A percentile compares a stretch with the other conserved stretches of the same genome.
phyloP scores from a whole-genome alignment of 345 rosid species.

The Garcia nutans region DNA sequence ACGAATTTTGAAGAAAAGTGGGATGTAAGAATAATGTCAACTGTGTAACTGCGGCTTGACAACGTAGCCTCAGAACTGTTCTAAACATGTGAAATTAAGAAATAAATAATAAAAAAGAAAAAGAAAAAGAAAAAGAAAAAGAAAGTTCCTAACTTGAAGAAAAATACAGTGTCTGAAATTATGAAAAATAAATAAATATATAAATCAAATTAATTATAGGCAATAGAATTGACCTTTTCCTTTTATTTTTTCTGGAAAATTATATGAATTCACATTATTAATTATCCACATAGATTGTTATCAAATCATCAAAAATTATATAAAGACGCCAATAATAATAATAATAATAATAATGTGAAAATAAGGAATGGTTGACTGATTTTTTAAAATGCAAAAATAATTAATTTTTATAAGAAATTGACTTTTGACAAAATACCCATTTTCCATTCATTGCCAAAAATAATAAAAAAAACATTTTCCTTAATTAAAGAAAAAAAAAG shows the following conservation, averaged over 20 bases:
- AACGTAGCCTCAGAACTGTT: not conserved
- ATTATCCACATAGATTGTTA: not conserved
- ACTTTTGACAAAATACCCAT: slow-evolving; percentile 3
- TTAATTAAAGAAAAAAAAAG: not conserved
- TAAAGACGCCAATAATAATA: not conserved
- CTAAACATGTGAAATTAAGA: not conserved
- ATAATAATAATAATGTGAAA: not conserved
- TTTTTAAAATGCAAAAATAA: not conserved
- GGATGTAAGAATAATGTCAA: not conserved
- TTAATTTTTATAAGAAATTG: not conserved
- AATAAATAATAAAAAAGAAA: not conserved
- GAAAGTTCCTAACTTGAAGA: not conserved
- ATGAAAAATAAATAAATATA: too few species aligned
- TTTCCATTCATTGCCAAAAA: not conserved
- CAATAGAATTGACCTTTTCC: too few species aligned
- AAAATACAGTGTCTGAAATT: not conserved
- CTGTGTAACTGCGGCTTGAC: not conserved
- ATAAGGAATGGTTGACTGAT: not conserved
- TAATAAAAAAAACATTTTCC: not conserved
- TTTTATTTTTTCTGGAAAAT: not conserved
- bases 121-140: not conserved
- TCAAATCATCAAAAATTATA: not conserved
- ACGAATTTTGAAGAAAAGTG: not conserved
- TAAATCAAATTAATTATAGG: too few species aligned
- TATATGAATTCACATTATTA: not conserved